phyloP scores from a whole-genome alignment of 2,329 filamentous ascomycete genomes.

The Dothiorella sarmentorum region DNA sequence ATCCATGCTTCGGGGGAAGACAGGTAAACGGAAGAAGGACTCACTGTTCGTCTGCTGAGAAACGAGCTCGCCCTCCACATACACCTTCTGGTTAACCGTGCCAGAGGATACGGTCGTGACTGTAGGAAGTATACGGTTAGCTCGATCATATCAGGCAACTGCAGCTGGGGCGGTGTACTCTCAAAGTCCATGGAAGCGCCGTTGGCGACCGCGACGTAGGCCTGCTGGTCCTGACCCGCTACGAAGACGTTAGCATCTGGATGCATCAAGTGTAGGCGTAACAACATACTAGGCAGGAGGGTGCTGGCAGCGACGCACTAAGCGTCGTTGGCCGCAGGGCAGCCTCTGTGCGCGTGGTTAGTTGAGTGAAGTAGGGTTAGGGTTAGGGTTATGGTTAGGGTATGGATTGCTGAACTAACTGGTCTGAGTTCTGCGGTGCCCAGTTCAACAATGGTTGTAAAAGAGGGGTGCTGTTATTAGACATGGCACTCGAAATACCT shows the following conservation, averaged over 20 bases:
- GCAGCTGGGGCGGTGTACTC: neutral
- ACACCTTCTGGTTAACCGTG: neutral
- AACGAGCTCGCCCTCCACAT: neutral
- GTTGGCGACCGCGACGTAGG: neutral
- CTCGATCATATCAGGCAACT: neutral
- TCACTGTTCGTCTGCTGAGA: neutral
- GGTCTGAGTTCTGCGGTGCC: neutral
- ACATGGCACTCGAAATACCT: neutral
- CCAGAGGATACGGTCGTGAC: neutral
- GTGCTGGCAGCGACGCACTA: conserved; percentile 16
- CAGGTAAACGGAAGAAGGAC: neutral
- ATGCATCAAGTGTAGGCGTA: neutral
- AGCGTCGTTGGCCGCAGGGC: neutral
- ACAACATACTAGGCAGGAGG: neutral
- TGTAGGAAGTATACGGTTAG: neutral
- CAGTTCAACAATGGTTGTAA: neutral
- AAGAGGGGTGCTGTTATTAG: neutral
- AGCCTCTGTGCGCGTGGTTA: neutral
- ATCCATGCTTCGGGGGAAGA: neutral
- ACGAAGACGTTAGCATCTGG: neutral
- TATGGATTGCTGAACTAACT: neutral
- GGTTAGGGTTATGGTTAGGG: too few relatives aligned
- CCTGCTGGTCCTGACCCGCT: neutral
- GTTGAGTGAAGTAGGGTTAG: too few relatives aligned
- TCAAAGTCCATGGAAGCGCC: neutral